Base-by-base conservation (phyloP, 768 basidiomycete genomes). In the Tricholoma furcatifolium region DNA sequence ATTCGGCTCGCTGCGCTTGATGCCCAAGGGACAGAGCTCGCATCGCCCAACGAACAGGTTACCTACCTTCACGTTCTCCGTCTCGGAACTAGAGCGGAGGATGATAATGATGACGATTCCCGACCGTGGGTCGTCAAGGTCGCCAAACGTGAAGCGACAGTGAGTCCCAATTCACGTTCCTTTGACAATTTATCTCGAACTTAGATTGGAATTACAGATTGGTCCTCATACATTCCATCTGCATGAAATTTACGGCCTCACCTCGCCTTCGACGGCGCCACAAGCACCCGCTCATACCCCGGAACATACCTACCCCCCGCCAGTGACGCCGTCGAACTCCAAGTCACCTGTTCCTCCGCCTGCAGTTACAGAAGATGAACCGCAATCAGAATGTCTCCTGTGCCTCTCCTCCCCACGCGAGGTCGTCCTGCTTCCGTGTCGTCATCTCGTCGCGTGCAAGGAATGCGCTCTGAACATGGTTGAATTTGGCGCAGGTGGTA, bases 381-480 rank as follows among this genome's bases (percentile, higher is more conserved):
- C 87, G 18, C 86, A 87, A 17, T 88, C 89, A 40, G 94, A 97
- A 65, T 97, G 94, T 71, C 83, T 98, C 10, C 76, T 98, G 31
- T 98, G 94, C 62, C 80, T 98, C 40, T 90, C 88, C 3, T 85
- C 87, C 0, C 88, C 93, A 1, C 81, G 92, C 43, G 92, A 96
- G 63, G 94, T 98, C 38, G 92, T 98, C 6, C 81, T 98, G 11
- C 81, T 97, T 5, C 94, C 94, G 0, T 98, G 94, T 67, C 75
- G 94, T 43, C 94, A 98, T 71, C 79, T 98, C 27, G 94, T 98
- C 53, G 94, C 94, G 4, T 98, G 94, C 74, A 87, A 90, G 62
- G 94, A 96, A 42, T 98, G 94, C 64, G 94, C 94, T 1, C 70
- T 97, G 47, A 96, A 96, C 65, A 98, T 98, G 94, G 87, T 98